A percentile compares a stretch with the other conserved stretches of the same genome.
phyloP scores from a whole-genome alignment of 2,329 filamentous ascomycete species.

The Penicillium sp. region DNA sequence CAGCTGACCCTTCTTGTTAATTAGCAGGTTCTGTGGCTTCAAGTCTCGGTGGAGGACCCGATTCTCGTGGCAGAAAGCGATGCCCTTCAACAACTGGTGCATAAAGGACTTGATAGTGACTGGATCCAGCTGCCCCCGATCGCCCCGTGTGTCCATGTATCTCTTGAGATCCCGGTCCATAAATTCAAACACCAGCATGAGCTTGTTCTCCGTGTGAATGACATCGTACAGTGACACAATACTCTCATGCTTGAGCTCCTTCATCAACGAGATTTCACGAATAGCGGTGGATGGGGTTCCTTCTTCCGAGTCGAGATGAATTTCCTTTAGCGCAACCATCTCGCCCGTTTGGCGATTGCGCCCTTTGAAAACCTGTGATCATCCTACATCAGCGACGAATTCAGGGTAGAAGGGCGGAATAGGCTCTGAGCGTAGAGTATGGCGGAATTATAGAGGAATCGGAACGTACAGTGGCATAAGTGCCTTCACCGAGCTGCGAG shows the following conservation, averaged over 20 bases:
- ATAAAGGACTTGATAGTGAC: constrained; percentile 97
- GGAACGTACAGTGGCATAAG: constrained; percentile 85
- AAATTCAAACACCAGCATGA: constrained; percentile 98
- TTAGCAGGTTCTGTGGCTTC: constrained; percentile 94
- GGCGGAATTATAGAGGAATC: background rate
- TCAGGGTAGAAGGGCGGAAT: background rate
- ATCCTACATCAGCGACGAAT: constrained; percentile 21
- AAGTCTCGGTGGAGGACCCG: constrained; percentile 92
- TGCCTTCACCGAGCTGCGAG: constrained; percentile 81
- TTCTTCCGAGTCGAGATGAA: constrained; percentile 97
- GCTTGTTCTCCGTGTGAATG: constrained; percentile 98
- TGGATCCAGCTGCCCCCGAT: constrained; percentile 85
- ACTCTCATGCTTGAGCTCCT: constrained; percentile 98
- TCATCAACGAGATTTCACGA: constrained; percentile 98
- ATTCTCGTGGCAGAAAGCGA: constrained; percentile 98
- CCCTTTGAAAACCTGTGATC: constrained; percentile 86
- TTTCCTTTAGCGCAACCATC: constrained; percentile 95
- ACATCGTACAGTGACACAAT: constrained; percentile 98
- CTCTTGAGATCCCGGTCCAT: constrained; percentile 99
- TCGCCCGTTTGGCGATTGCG: constrained; percentile 96
- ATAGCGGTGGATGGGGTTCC: constrained; percentile 96
- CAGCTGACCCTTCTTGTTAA: constrained; percentile 85
- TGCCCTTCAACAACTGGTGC: constrained; percentile 93
- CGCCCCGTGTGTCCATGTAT: constrained; percentile 94
- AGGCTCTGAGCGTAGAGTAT: background rate